Conservation (phyloP, 1,139 yeast genomes). For the Pichia sp. region DNA sequence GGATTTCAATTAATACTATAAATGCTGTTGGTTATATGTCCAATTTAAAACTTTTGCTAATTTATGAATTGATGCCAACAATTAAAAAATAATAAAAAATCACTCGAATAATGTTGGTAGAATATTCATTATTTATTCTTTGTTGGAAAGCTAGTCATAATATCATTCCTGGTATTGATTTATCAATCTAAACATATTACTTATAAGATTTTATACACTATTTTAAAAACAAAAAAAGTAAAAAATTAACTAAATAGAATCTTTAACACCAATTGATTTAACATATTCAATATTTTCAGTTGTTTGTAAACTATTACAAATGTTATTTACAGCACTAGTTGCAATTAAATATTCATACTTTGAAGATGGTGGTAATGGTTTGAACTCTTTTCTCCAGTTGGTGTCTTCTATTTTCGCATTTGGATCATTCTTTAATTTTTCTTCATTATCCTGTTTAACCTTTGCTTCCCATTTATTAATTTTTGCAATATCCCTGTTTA, state of each 20-base stretch:
- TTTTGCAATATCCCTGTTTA: slow-evolving; percentile 64
- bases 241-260: neutral
- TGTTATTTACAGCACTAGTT: slow-evolving; percentile 63
- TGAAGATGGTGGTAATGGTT: slow-evolving; percentile 70
- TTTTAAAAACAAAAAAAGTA: neutral
- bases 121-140: too few relatives aligned
- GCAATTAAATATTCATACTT: slow-evolving; percentile 67
- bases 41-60: too few relatives aligned
- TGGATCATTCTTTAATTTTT: slow-evolving; percentile 44
- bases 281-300: slow-evolving; percentile 30
- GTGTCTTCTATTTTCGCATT: slow-evolving; percentile 52
- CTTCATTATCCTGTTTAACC: slow-evolving; percentile 61
- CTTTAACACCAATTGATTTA: slow-evolving; percentile 10
- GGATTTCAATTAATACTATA: too few relatives aligned
- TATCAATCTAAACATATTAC: neutral
- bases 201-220: neutral
- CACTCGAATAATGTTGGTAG: too few relatives aligned
- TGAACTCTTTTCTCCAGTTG: slow-evolving; percentile 62
- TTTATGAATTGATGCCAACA: too few relatives aligned
- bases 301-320: slow-evolving; percentile 63
- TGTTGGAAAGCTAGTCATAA: too few relatives aligned
- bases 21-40: too few relatives aligned
- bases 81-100: too few relatives aligned
- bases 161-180: too few relatives aligned
- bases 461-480: slow-evolving; percentile 71